Evolutionary conservation across 208 protist genomes (phyloP), one percentile per base, ranked within the genome.

Genomic region (Angomonas ambiguus): DNA sequence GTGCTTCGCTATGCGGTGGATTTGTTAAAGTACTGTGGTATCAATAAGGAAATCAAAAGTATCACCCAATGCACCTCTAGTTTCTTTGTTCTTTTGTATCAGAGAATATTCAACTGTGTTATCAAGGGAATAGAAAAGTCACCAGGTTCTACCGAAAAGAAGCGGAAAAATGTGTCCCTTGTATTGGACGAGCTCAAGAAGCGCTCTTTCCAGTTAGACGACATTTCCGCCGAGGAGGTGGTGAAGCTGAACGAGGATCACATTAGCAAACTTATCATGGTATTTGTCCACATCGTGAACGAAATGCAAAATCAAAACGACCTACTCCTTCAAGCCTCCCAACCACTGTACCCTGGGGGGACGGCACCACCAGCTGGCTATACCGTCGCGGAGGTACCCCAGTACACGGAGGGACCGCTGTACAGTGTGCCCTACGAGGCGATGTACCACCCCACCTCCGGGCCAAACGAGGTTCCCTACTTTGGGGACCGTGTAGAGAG

Each of bases 61-160:
- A 76, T 95, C 25, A 80, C 83, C 28, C 84, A 95, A 63, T 95
- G 89, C 72, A 88, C 89, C 24, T 93, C 86, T 20, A 92, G 85
- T 61, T 82, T 95, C 35, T 95, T 95, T 61, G 89, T 95, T 22
- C 34, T 95, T 22, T 76, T 95, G 6, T 95, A 88, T 56, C 82
- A 95, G 64, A 86, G 89, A 0, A 65, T 95, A 20, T 94, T 90
- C 51, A 78, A 83, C 70, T 83, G 79, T 57, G 80, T 64, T 10
- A 90, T 94, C 31, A 60, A 65, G 0, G 83, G 72, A 5, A 90
- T 95, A 62, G 86, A 91, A 28, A 71, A 70, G 24, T 79, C 70
- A 6, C 89, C 89, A 0, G 87, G 92, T 62, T 91, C 83, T 5
- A 48, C 79, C 10, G 77, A 92, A 62, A 88, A 95, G 69, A 88